Conservation (phyloP, 2,329 filamentous ascomycete genomes). For the Hypoxylon rubiginosum region DNA sequence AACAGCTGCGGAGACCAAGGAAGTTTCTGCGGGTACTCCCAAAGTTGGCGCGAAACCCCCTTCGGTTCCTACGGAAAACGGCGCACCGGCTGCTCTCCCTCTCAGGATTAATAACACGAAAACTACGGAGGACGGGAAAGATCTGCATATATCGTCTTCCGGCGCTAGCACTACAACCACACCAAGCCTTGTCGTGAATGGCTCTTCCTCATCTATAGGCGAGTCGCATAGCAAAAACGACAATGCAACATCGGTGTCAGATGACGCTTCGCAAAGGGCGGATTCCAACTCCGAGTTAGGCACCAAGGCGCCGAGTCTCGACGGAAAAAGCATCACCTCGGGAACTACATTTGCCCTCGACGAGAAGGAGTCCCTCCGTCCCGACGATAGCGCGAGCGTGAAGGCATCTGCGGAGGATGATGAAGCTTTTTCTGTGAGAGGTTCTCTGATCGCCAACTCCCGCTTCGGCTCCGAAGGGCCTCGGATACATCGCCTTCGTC, state of each 20-base stretch:
- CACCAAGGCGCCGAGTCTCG: conserved; percentile 89
- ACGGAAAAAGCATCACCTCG: conserved; percentile 94
- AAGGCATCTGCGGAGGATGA: conserved; percentile 91
- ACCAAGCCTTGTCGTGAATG: conserved; percentile 64
- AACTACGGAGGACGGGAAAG: conserved; percentile 41
- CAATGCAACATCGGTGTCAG: conserved; percentile 58
- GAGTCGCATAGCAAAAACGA: conserved; percentile 53
- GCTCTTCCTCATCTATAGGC: conserved; percentile 58
- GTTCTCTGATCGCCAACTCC: conserved; percentile 81
- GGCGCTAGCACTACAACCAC: conserved; percentile 45
- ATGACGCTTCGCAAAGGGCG: conserved; percentile 68
- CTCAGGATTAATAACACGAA: conserved; percentile 36
- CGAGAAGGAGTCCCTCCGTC: conserved; percentile 93
- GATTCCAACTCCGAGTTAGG: conserved; percentile 75
- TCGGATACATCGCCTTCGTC: conserved; percentile 65
- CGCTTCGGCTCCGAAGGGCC: conserved; percentile 86
- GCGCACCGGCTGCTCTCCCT: conserved; percentile 18
- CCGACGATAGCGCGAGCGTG: conserved; percentile 95
- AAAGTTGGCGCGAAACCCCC: conserved; percentile 38
- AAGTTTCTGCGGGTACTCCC: conserved; percentile 38
- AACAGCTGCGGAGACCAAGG: conserved; percentile 39
- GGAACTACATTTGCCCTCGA: conserved; percentile 96
- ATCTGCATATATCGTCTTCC: conserved; percentile 39
- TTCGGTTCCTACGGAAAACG: conserved; percentile 34
- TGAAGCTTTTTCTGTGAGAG: conserved; percentile 82